Conservation (phyloP, 2,329 filamentous ascomycete genomes). For the Nemania sp. region DNA sequence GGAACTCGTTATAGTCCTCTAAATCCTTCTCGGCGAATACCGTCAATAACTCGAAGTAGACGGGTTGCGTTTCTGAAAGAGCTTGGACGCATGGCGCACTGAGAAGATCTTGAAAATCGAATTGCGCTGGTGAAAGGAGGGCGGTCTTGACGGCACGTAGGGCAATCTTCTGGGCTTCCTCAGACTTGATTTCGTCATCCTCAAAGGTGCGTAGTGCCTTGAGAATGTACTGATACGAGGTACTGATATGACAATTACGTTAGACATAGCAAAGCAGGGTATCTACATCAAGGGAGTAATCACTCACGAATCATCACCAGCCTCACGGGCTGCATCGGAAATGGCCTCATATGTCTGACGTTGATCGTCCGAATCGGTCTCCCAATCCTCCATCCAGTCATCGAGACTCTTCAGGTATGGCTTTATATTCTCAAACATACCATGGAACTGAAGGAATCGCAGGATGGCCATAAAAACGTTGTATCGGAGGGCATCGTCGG, state of each 20-base stretch:
- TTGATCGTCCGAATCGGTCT: slow-evolving; percentile 82
- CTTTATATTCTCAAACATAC: slow-evolving; percentile 85
- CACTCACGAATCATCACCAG: slow-evolving; percentile 79
- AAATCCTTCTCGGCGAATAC: slow-evolving; percentile 95
- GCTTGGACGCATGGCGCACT: slow-evolving; percentile 86
- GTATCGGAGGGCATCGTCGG: slow-evolving; percentile 82
- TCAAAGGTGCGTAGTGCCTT: slow-evolving; percentile 73
- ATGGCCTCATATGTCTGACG: slow-evolving; percentile 88
- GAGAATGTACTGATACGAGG: slow-evolving; percentile 75
- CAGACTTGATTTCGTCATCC: slow-evolving; percentile 66
- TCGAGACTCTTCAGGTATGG: slow-evolving; percentile 86
- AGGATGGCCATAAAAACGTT: slow-evolving; percentile 92
- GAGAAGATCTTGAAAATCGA: slow-evolving; percentile 84
- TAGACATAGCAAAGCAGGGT: slow-evolving; percentile 27
- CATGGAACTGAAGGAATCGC: slow-evolving; percentile 79
- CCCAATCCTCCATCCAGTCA: slow-evolving; percentile 85
- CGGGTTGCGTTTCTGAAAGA: slow-evolving; percentile 83
- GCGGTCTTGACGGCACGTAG: slow-evolving; percentile 68
- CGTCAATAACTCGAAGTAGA: slow-evolving; percentile 92
- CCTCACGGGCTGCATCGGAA: slow-evolving; percentile 81
- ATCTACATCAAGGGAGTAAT: slow-evolving; percentile 2
- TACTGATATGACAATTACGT: slow-evolving; percentile 52
- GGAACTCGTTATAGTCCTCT: slow-evolving; percentile 96
- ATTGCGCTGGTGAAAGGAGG: slow-evolving; percentile 66
- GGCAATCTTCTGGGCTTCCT: slow-evolving; percentile 71